Evolutionary conservation across 2,329 filamentous ascomycete genomes (phyloP).

Genomic region (Diaporthe batatas): DNA sequence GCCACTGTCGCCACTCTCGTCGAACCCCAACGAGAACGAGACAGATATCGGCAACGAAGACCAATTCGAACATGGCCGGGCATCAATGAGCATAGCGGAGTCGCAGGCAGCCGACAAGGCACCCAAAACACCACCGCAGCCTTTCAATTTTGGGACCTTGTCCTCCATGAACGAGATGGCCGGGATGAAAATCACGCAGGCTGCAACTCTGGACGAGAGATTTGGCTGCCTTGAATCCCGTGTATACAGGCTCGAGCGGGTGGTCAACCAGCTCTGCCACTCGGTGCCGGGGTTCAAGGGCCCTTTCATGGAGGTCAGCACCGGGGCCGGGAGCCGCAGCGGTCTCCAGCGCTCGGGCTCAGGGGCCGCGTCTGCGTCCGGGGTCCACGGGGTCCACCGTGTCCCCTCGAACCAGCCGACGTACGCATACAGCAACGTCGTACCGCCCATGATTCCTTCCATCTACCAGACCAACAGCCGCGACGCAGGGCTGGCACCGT

Average conservation of each 20-base stretch:
- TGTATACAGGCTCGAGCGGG: slow-evolving; percentile 66
- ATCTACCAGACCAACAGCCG: slow-evolving; percentile 48
- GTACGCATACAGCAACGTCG: slow-evolving; percentile 47
- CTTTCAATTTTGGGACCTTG: slow-evolving; percentile 68
- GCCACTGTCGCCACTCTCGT: slow-evolving; percentile 65
- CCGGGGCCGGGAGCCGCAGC: slow-evolving; percentile 45
- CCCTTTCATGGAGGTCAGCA: slow-evolving; percentile 49
- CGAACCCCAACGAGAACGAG: slow-evolving; percentile 45
- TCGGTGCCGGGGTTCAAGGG: slow-evolving; percentile 56
- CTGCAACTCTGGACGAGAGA: slow-evolving; percentile 66
- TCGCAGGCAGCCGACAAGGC: slow-evolving; percentile 50
- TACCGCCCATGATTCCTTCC: slow-evolving; percentile 49
- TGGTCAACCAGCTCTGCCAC: slow-evolving; percentile 65
- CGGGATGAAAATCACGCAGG: slow-evolving; percentile 70
- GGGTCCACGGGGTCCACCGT: slow-evolving; percentile 39
- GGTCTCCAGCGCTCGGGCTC: slow-evolving; percentile 37
- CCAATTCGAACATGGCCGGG: slow-evolving; percentile 49
- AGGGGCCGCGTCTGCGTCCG: slow-evolving; percentile 22
- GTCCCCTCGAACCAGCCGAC: slow-evolving; percentile 43
- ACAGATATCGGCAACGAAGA: slow-evolving; percentile 30
- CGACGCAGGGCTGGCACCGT: slow-evolving; percentile 13
- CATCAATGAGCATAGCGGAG: slow-evolving; percentile 51
- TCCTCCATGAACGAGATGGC: slow-evolving; percentile 60
- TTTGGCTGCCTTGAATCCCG: slow-evolving; percentile 65
- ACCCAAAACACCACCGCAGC: slow-evolving; percentile 59